These are phyloP conservation scores for Gyrodon lividus DNA, from an alignment of 768 basidiomycete species.

Conservation along the genomic window DNA sequence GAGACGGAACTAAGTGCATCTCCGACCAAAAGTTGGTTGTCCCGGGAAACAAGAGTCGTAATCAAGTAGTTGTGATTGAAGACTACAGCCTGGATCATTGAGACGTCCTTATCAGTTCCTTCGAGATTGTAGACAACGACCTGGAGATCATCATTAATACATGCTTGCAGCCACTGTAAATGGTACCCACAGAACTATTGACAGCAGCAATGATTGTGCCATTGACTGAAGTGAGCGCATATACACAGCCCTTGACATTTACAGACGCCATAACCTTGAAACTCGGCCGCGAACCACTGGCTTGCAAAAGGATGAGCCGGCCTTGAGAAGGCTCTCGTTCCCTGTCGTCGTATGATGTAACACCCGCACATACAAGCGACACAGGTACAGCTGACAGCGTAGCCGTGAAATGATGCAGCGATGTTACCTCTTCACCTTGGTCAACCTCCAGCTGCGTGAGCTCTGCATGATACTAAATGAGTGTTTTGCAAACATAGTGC, in stretches of 20 bases:
- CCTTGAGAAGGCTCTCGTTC: slow-evolving; percentile 57
- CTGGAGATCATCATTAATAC: slow-evolving; percentile 26
- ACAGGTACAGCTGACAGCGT: slow-evolving; percentile 30
- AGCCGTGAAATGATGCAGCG: slow-evolving; percentile 39
- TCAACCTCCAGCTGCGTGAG: slow-evolving; percentile 31
- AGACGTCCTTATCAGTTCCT: slow-evolving; percentile 30
- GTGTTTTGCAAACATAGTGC: not conserved
- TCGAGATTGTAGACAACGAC: slow-evolving; percentile 49
- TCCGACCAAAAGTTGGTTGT: slow-evolving; percentile 61
- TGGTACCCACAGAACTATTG: slow-evolving; percentile 65
- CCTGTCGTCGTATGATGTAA: slow-evolving; percentile 38
- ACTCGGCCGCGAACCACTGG: slow-evolving; percentile 21
- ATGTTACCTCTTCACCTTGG: slow-evolving; percentile 62
- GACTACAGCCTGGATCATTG: slow-evolving; percentile 40
- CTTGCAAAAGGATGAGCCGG: slow-evolving; percentile 56
- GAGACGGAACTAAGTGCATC: slow-evolving; percentile 83
- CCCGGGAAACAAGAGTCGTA: slow-evolving; percentile 57
- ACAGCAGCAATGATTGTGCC: slow-evolving; percentile 65
- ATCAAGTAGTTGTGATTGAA: slow-evolving; percentile 88
- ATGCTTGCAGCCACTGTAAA: not conserved
- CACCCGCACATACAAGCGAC: slow-evolving; percentile 52
- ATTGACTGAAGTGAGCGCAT: slow-evolving; percentile 51
- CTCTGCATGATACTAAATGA: slow-evolving; percentile 15
- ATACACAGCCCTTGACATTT: slow-evolving; percentile 65
- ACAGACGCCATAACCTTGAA: slow-evolving; percentile 39